These are phyloP conservation scores for Ceratocystis eucalypticola DNA, from an alignment of 2,329 filamentous ascomycete species.

Conservation along the genomic window DNA sequence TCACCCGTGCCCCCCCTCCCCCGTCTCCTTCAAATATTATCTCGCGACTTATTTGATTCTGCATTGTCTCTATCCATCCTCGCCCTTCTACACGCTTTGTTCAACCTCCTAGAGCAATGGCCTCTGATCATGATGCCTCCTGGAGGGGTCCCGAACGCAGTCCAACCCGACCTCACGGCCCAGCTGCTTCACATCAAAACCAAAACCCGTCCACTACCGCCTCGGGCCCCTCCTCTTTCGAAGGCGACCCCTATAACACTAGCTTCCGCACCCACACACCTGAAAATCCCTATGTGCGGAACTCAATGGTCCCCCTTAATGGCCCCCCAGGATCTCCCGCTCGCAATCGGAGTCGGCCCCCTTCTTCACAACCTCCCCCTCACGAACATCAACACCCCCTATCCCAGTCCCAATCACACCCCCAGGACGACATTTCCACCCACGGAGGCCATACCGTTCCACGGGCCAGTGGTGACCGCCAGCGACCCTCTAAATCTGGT, in stretches of 20 bases:
- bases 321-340: slow-evolving; percentile 12
- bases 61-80: not conserved
- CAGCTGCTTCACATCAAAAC: not conserved
- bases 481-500: slow-evolving; percentile 28
- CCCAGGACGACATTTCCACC: not conserved
- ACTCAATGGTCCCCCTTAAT: slow-evolving; percentile 10
- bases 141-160: slow-evolving; percentile 18
- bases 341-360: slow-evolving; percentile 16
- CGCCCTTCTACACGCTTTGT: not conserved
- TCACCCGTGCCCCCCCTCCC: not conserved
- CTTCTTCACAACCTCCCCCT: slow-evolving; percentile 9
- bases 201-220: not conserved
- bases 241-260: slow-evolving; percentile 13
- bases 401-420: slow-evolving; percentile 13
- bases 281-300: slow-evolving; percentile 15
- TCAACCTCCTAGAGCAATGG: slow-evolving; percentile 11
- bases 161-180: slow-evolving; percentile 13
- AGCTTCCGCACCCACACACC: slow-evolving; percentile 15
- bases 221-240: slow-evolving; percentile 12
- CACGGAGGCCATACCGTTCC: not conserved
- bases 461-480: slow-evolving; percentile 15
- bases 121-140: slow-evolving; percentile 18
- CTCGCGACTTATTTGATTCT: not conserved
- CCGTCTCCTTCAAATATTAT: not conserved
- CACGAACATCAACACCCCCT: slow-evolving; percentile 10